These are phyloP conservation scores for Coccomyxa subellipsoidea DNA, from an alignment of 163 green algal species.

Conservation along the genomic window DNA sequence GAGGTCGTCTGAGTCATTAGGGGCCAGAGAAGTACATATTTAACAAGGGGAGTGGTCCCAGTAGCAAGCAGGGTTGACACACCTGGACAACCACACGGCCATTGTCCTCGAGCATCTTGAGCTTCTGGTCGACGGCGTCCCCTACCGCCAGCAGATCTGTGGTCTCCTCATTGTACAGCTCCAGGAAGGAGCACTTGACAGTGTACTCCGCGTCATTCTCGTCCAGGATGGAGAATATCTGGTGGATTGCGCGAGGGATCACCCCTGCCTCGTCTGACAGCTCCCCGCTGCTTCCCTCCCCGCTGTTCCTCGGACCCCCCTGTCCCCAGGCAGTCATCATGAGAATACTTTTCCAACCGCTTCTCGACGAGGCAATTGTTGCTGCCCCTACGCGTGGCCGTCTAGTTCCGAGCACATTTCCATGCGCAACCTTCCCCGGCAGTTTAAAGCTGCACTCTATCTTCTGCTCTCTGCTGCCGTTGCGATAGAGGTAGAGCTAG, in stretches of 20 bases:
- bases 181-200: slow-evolving; percentile 92
- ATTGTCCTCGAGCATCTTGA: slow-evolving; percentile 86
- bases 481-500: too few species aligned
- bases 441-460: too few species aligned
- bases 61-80: background rate
- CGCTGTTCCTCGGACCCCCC: slow-evolving; percentile 46
- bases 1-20: too few species aligned
- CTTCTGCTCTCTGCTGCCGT: too few species aligned
- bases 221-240: slow-evolving; percentile 90
- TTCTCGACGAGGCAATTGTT: background rate
- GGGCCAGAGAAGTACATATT: too few species aligned
- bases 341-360: too few species aligned
- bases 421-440: too few species aligned
- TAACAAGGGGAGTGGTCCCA: too few species aligned
- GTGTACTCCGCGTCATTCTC: slow-evolving; percentile 65
- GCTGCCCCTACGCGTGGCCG: background rate
- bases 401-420: too few species aligned
- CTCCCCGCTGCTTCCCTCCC: slow-evolving; percentile 40
- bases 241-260: slow-evolving; percentile 92
- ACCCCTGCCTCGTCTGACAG: slow-evolving; percentile 71
- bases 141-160: slow-evolving; percentile 86
- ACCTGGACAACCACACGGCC: slow-evolving; percentile 78
- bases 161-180: slow-evolving; percentile 99
- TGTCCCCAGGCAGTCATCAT: background rate
- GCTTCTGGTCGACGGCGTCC: slow-evolving; percentile 32